phyloP scores from a whole-genome alignment of 2,329 filamentous ascomycete species.

The Aschersonia sp. region DNA sequence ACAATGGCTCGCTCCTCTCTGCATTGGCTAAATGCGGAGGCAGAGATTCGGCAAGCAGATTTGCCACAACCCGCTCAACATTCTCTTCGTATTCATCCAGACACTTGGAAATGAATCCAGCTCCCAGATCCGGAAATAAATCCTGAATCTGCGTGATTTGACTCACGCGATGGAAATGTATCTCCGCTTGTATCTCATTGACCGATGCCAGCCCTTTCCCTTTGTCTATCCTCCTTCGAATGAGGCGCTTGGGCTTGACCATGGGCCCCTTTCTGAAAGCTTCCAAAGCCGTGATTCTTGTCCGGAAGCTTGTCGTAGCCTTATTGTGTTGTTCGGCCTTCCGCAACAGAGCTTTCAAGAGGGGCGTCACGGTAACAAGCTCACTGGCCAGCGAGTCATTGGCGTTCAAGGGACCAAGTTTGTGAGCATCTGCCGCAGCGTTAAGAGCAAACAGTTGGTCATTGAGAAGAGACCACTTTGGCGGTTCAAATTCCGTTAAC shows the following conservation, averaged over 20 bases:
- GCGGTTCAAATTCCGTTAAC: slow-evolving; percentile 49
- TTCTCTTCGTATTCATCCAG: slow-evolving; percentile 68
- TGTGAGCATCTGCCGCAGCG: slow-evolving; percentile 51
- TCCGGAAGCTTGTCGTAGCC: slow-evolving; percentile 40
- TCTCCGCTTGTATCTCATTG: slow-evolving; percentile 25
- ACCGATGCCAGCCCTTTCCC: slow-evolving; percentile 39
- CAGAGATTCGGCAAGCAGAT: slow-evolving; percentile 66
- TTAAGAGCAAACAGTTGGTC: slow-evolving; percentile 79
- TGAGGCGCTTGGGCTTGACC: slow-evolving; percentile 33
- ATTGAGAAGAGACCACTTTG: slow-evolving; percentile 60
- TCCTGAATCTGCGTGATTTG: slow-evolving; percentile 86
- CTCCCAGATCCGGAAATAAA: slow-evolving; percentile 76
- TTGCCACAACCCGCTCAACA: slow-evolving; percentile 65
- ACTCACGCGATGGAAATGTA: slow-evolving; percentile 72
- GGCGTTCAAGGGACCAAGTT: slow-evolving; percentile 35
- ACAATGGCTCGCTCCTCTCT: slow-evolving; percentile 52
- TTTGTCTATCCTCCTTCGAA: slow-evolving; percentile 46
- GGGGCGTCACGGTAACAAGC: slow-evolving; percentile 65
- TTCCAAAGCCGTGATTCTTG: slow-evolving; percentile 45
- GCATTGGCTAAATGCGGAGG: slow-evolving; percentile 50
- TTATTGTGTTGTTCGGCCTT: slow-evolving; percentile 33
- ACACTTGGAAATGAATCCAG: slow-evolving; percentile 65
- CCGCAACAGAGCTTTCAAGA: slow-evolving; percentile 49
- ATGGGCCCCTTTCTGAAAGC: slow-evolving; percentile 42
- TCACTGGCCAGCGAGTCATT: slow-evolving; percentile 67